Conservation (phyloP, 2,329 filamentous ascomycete genomes). For the Atkinsonella texensis region DNA sequence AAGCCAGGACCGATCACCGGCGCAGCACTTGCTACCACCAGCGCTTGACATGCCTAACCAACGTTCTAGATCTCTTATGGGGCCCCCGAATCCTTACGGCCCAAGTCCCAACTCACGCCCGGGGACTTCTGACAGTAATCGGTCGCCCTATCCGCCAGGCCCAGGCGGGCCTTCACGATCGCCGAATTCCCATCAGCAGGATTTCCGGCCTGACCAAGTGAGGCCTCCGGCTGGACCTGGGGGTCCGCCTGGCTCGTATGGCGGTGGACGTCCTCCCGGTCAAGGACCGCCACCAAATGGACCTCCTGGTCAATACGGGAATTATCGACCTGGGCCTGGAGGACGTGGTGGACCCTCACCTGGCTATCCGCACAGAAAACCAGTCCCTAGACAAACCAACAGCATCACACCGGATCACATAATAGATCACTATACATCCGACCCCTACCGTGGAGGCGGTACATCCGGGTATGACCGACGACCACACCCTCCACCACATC, state of each 20-base stretch:
- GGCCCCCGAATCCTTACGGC: slow-evolving; percentile 20
- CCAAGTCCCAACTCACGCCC: slow-evolving; percentile 20
- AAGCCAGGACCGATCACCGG: slow-evolving; percentile 21
- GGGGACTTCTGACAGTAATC: slow-evolving; percentile 20
- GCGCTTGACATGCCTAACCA: slow-evolving; percentile 27
- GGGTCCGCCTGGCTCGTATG: slow-evolving; percentile 12
- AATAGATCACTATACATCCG: slow-evolving; percentile 25
- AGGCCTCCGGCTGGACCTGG: slow-evolving; percentile 6
- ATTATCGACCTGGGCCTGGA: slow-evolving; percentile 16
- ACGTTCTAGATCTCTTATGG: slow-evolving; percentile 33
- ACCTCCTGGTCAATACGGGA: slow-evolving; percentile 9
- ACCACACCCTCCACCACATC: slow-evolving; percentile 10
- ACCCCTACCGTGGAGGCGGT: slow-evolving; percentile 13
- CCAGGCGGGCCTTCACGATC: slow-evolving; percentile 13
- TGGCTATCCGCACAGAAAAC: slow-evolving; percentile 17
- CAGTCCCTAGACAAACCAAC: slow-evolving; percentile 14
- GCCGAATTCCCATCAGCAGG: slow-evolving; percentile 17
- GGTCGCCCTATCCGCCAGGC: slow-evolving; percentile 18
- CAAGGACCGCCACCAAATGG: slow-evolving; percentile 9
- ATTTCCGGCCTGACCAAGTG: slow-evolving; percentile 14
- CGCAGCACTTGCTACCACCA: slow-evolving; percentile 26
- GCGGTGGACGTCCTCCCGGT: slow-evolving; percentile 11
- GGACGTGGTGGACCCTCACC: slow-evolving; percentile 14
- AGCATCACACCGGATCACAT: slow-evolving; percentile 26
- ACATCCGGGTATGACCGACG: slow-evolving; percentile 7